Base-by-base conservation (phyloP, 257 asterid genomes). In the Fraxinus quadrangulata region DNA sequence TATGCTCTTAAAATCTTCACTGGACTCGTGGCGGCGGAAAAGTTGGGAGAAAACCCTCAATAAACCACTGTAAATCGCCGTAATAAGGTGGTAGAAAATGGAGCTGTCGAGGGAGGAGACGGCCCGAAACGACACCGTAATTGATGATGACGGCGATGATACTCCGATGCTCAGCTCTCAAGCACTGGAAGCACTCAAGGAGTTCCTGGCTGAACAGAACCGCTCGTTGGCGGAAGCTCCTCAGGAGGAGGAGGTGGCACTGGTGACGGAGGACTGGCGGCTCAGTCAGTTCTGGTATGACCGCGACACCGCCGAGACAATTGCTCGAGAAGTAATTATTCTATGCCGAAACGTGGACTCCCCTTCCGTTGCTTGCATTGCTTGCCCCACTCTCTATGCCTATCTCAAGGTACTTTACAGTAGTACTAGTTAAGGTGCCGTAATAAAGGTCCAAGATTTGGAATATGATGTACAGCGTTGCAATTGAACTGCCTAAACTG, bases 231-330 rank as follows among this genome's bases (percentile, higher is more conserved):
- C 73, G 28, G 81, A 78, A 70, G 86, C 81, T 75, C 81, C 83
- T 30, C 73, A 83, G 36, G 84, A 63, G 75, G 87, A 80, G 75
- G 89, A 86, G 71, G 97, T 93, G 75, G 83, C 88, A 16, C 90
- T 96, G 59, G 89, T 96, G 59, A 11, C 88, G 71, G 99, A 96
- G 89, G 96, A 96, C 82, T 96, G 99, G 99, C 79, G 96, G 81
- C 97, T 96, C 82, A 96, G 99, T 83, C 99, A 96, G 87, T 96
- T 96, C 88, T 96, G 99, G 99, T 96, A 96, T 82, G 92, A 93
- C 79, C 88, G 86, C 14, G 81, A 71, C 76, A 93, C 99, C 5
- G 98, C 98, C 19, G 97, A 93, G 81, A 89, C 96, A 6, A 74
- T 96, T 30, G 93, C 98, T n/a, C 77, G 85, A 47, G 98, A 96